These are phyloP conservation scores for Pulveroboletus sp. DNA, from an alignment of 768 basidiomycete genomes.

Conservation along the genomic window DNA sequence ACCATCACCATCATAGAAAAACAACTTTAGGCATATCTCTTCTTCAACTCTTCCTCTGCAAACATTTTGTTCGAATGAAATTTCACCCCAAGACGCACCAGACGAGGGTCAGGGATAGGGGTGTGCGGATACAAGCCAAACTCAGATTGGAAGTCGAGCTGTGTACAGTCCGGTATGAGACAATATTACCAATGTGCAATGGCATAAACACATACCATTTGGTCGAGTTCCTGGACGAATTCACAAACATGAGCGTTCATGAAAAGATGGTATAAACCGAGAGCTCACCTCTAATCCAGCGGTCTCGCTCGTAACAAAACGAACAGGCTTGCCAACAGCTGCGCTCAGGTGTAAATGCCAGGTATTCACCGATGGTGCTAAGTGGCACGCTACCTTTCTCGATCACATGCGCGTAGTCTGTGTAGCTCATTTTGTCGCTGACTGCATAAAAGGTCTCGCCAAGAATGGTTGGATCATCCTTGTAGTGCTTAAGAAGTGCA, in stretches of 20 bases:
- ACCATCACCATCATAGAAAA: background rate
- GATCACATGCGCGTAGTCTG: constrained; percentile 12
- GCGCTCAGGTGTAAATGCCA: background rate
- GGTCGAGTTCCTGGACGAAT: constrained; percentile 17
- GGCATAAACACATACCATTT: constrained; percentile 19
- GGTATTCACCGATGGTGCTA: background rate
- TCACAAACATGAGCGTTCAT: background rate
- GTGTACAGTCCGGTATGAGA: background rate
- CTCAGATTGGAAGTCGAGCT: constrained; percentile 27
- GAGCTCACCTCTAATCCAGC: constrained; percentile 19
- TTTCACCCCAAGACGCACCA: constrained; percentile 25
- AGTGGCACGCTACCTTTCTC: constrained; percentile 11
- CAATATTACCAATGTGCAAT: background rate
- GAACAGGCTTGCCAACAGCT: constrained; percentile 29
- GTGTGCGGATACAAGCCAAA: constrained; percentile 19
- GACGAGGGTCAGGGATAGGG: constrained; percentile 24
- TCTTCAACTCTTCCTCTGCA: constrained; percentile 20
- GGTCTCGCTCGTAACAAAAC: constrained; percentile 14
- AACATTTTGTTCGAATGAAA: constrained; percentile 21
- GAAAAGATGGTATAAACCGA: background rate
- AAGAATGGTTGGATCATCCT: constrained; percentile 20
- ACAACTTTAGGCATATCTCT: constrained; percentile 11
- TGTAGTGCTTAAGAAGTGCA: constrained; percentile 24
- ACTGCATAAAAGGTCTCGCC: constrained; percentile 25
- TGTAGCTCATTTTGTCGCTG: constrained; percentile 20